Conservation (phyloP, 2,329 filamentous ascomycete genomes). For the Neonectria neomacrospora region DNA sequence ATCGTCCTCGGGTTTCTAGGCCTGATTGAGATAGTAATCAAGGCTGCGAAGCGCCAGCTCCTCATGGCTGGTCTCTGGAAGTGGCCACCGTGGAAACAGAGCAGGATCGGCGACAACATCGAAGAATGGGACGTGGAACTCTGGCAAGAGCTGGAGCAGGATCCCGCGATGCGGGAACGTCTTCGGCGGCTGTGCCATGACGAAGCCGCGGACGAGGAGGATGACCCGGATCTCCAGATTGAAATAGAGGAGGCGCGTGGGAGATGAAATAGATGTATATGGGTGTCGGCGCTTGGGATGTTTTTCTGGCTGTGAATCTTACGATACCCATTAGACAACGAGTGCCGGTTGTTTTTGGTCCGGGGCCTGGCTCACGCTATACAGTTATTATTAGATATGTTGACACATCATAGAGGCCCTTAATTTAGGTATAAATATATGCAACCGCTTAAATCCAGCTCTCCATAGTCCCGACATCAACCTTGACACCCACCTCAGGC, state of each 20-base stretch:
- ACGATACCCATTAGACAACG: slow-evolving; percentile 42
- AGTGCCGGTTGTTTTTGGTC: slow-evolving; percentile 23
- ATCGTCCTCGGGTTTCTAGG: slow-evolving; percentile 70
- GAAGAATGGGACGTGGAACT: slow-evolving; percentile 65
- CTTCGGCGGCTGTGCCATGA: slow-evolving; percentile 55
- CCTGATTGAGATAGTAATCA: slow-evolving; percentile 73
- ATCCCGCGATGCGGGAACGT: slow-evolving; percentile 56
- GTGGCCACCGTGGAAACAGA: slow-evolving; percentile 56
- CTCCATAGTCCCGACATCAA: slow-evolving; percentile 21
- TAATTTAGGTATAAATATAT: slow-evolving; percentile 16
- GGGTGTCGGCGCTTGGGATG: slow-evolving; percentile 14
- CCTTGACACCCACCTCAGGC: slow-evolving; percentile 22
- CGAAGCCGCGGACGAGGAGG: slow-evolving; percentile 44
- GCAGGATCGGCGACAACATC: slow-evolving; percentile 48
- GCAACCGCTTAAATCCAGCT: slow-evolving; percentile 1
- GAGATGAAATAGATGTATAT: slow-evolving; percentile 14
- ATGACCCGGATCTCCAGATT: slow-evolving; percentile 36
- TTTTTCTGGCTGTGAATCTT: slow-evolving; percentile 26
- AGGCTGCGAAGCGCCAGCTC: slow-evolving; percentile 58
- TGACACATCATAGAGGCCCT: slow-evolving; percentile 2
- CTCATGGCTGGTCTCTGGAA: slow-evolving; percentile 60
- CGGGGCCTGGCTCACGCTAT: slow-evolving; percentile 10
- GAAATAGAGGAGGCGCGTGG: slow-evolving; percentile 33
- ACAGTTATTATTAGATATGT: slow-evolving; percentile 9
- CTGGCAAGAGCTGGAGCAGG: slow-evolving; percentile 69